A percentile compares a stretch with the other conserved stretches of the same genome.
These are phyloP conservation scores for Hymenoscyphus scutula DNA, from an alignment of 2,329 filamentous ascomycete genomes.

Conservation along the genomic window DNA sequence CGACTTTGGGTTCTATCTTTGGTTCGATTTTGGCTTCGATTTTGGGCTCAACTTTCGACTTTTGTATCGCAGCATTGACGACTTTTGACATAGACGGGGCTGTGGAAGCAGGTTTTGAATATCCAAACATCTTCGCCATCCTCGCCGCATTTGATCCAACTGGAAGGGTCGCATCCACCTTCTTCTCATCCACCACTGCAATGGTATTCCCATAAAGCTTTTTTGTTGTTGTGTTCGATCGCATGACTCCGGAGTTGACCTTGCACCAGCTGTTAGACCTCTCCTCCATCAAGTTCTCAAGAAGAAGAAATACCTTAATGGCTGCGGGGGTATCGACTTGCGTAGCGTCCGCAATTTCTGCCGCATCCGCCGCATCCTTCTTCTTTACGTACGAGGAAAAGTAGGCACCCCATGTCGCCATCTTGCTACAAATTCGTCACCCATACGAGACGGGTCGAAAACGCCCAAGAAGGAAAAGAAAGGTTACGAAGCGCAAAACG, in stretches of 20 bases:
- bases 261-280: not conserved
- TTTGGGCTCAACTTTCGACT: slow-evolving; percentile 3
- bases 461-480: slow-evolving; percentile 1
- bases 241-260: not conserved
- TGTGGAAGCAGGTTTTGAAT: slow-evolving; percentile 11
- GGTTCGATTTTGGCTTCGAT: slow-evolving; percentile 1
- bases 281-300: not conserved
- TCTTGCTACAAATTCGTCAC: not conserved
- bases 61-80: slow-evolving; percentile 6
- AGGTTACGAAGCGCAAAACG: not conserved
- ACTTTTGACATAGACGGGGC: not conserved
- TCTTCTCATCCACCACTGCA: slow-evolving; percentile 1
- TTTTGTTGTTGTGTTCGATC: slow-evolving; percentile 4
- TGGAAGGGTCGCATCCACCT: slow-evolving; percentile 8
- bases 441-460: slow-evolving; percentile 4
- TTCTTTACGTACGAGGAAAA: slow-evolving; percentile 25
- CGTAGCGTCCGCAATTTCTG: not conserved
- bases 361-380: slow-evolving; percentile 5
- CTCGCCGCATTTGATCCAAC: slow-evolving; percentile 20
- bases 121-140: slow-evolving; percentile 27
- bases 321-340: not conserved
- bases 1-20: slow-evolving; percentile 1
- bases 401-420: slow-evolving; percentile 28
- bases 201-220: slow-evolving; percentile 16
- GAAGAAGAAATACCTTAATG: not conserved